Evolutionary conservation across 192 early-diverging fungal species (phyloP).

Genomic region (Coemansia furcata): DNA sequence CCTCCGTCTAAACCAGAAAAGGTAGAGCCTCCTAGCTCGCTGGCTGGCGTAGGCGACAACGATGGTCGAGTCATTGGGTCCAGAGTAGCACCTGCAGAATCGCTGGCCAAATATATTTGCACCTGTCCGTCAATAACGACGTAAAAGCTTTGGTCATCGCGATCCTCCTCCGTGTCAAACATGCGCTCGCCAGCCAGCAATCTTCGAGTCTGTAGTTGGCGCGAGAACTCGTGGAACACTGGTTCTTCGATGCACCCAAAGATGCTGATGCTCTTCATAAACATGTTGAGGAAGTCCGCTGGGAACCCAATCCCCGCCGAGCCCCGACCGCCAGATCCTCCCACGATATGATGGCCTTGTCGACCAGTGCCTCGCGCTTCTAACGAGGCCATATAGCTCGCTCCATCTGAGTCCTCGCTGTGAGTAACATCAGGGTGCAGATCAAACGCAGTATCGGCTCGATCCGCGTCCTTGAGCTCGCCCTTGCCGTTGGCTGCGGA

Average conservation of each 20-base stretch:
- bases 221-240: conserved; percentile 93
- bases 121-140: conserved; percentile 95
- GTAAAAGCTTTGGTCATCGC: conserved; percentile 74
- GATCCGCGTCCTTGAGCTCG: conserved; percentile 9
- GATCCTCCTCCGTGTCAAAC: conserved; percentile 67
- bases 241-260: conserved; percentile 97
- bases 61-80: neutral
- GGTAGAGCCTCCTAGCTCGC: neutral
- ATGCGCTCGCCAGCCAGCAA: conserved; percentile 74
- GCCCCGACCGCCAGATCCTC: neutral
- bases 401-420: conserved; percentile 30
- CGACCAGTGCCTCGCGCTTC: conserved; percentile 27
- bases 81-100: neutral
- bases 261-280: conserved; percentile 76
- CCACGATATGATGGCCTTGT: neutral
- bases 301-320: conserved; percentile 35
- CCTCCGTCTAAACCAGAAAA: conserved; percentile 24
- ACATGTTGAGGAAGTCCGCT: conserved; percentile 53
- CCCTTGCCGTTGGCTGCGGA: conserved; percentile 7
- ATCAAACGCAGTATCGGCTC: conserved; percentile 29
- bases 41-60: neutral
- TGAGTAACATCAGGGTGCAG: conserved; percentile 41
- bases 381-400: conserved; percentile 34
- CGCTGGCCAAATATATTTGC: conserved; percentile 73
- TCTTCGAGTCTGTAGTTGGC: conserved; percentile 79